These are phyloP conservation scores for Tetrahymena elliotti DNA, from an alignment of 73 alveolate species.

Conservation along the genomic window DNA sequence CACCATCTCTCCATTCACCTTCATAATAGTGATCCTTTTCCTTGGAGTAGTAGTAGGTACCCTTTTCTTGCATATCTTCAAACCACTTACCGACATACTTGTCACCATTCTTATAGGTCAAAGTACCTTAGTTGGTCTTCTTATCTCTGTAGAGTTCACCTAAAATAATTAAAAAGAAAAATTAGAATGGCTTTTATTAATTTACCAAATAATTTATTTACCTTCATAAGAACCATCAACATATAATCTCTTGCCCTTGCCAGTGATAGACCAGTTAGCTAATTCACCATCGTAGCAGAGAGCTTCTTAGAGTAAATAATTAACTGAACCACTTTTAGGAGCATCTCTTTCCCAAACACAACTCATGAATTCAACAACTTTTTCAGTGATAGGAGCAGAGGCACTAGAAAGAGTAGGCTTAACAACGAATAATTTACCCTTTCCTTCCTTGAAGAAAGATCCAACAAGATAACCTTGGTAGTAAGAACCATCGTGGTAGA, in stretches of 20 bases:
- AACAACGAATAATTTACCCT: background rate
- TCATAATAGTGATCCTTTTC: slow-evolving; percentile 2
- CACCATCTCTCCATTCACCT: background rate
- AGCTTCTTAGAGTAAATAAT: background rate
- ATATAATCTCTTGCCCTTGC: background rate
- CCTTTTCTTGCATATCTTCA: background rate
- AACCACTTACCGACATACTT: background rate
- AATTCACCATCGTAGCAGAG: background rate
- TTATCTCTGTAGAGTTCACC: background rate
- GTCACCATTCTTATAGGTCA: background rate
- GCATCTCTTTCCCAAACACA: background rate
- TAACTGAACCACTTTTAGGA: background rate
- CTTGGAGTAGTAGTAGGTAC: background rate
- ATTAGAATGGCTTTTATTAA: background rate
- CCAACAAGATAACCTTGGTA: background rate
- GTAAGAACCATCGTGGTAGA: background rate
- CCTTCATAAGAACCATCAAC: background rate
- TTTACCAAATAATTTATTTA: background rate
- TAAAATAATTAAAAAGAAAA: background rate
- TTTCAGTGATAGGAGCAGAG: background rate
- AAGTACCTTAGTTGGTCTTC: background rate
- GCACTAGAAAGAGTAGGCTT: background rate
- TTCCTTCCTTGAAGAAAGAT: background rate
- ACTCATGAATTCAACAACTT: background rate
- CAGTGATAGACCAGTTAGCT: background rate